phyloP scores from a whole-genome alignment of 2,329 filamentous ascomycete species.

The Xylariaceae sp. region DNA sequence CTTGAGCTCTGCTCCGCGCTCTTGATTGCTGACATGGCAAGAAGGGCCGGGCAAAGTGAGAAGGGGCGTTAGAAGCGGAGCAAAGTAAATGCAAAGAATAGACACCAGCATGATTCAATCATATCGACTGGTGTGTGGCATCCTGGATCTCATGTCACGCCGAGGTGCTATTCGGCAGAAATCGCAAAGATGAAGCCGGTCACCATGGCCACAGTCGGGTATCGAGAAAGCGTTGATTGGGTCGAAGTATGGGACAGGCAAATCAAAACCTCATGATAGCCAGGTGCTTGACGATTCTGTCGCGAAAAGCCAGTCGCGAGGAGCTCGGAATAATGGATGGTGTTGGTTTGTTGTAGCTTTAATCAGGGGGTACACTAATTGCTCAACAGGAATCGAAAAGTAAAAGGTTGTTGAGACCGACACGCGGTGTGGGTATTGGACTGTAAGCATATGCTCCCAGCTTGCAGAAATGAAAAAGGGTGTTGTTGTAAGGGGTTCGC shows the following conservation, averaged over 20 bases:
- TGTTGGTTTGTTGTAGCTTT: constrained; percentile 33
- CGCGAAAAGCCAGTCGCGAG: constrained; percentile 2
- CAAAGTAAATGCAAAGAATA: constrained; percentile 8
- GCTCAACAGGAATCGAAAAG: constrained; percentile 25
- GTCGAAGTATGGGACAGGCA: constrained; percentile 9
- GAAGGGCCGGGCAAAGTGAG: constrained; percentile 12
- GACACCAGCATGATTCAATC: constrained; percentile 17
- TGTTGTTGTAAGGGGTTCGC: constrained; percentile 13
- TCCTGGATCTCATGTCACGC: constrained; percentile 2
- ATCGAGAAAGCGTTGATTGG: constrained; percentile 8
- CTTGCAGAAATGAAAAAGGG: constrained; percentile 22
- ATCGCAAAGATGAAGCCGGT: constrained; percentile 8
- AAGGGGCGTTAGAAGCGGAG: constrained; percentile 13
- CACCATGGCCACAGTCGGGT: constrained; percentile 9
- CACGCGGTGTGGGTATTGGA: constrained; percentile 19
- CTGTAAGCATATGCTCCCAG: constrained; percentile 15
- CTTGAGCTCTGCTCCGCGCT: constrained; percentile 9
- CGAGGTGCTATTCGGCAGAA: constrained; percentile 2
- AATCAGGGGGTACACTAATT: constrained; percentile 28
- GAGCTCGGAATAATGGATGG: constrained; percentile 9
- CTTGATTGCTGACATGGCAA: constrained; percentile 9
- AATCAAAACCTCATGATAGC: constrained; percentile 1
- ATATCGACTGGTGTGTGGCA: constrained; percentile 7
- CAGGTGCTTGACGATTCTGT: constrained; percentile 4
- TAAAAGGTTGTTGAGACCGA: constrained; percentile 26